These are phyloP conservation scores for Penicillium argentinense DNA, from an alignment of 495 filamentous ascomycete genomes.

Conservation along the genomic window DNA sequence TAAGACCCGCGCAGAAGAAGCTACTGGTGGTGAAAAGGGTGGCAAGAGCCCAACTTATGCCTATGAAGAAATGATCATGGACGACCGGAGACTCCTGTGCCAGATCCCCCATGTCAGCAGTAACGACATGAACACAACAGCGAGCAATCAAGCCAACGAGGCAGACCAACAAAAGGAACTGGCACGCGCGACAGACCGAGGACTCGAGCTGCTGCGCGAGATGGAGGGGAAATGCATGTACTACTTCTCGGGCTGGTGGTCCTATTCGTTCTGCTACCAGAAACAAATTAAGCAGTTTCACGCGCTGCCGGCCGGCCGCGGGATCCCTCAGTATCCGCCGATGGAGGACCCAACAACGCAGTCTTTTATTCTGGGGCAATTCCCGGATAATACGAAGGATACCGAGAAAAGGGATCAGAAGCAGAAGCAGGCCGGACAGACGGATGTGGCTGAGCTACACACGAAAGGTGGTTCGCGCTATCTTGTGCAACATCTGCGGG, in stretches of 20 bases:
- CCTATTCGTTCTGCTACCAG: constrained; percentile 93
- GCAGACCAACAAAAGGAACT: constrained; percentile 85
- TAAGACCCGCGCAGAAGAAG: constrained; percentile 10
- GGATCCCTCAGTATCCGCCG: constrained; percentile 68
- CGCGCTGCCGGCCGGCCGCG: constrained; percentile 65
- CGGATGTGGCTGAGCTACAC: constrained; percentile 63
- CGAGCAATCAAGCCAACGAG: constrained; percentile 53
- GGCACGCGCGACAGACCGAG: constrained; percentile 75
- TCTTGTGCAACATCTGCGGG: constrained; percentile 81
- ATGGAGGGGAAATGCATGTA: constrained; percentile 89
- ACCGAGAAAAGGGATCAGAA: constrained; percentile 29
- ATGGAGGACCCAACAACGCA: constrained; percentile 72
- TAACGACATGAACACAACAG: constrained; percentile 46
- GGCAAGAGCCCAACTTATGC: constrained; percentile 9
- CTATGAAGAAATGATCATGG: constrained; percentile 62
- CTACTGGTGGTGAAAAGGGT: neutral
- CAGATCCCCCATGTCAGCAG: constrained; percentile 71
- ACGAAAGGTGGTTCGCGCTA: constrained; percentile 83
- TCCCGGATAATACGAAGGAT: constrained; percentile 29
- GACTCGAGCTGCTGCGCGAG: constrained; percentile 85
- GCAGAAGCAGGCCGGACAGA: constrained; percentile 29
- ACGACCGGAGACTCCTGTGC: constrained; percentile 76
- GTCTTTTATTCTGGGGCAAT: constrained; percentile 76
- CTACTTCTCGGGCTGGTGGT: constrained; percentile 94
- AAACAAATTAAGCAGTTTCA: constrained; percentile 89